Base-by-base conservation (phyloP, 371 early-diverging fungal genomes). In the Mucor velutinosus region DNA sequence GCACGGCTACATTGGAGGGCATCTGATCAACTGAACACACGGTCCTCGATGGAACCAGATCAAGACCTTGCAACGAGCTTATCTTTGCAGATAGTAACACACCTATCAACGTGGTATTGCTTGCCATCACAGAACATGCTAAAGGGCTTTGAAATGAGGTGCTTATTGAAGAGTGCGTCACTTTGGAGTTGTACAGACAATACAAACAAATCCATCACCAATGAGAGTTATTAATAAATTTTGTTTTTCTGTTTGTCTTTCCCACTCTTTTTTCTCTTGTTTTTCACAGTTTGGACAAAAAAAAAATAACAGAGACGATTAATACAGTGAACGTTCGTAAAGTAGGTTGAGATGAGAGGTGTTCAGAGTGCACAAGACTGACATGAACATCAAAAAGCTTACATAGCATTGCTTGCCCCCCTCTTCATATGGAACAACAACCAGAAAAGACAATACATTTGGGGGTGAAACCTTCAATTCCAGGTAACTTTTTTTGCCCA, bases 401-500 rank as follows among this genome's bases (percentile, higher is more conserved):
- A 21, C 21, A 23, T 12, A 51, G 21, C 51, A 11, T 51, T 25
- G 11, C 51, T 23, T 25, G 12, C 37, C 51, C 51, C 51, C 51
- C 51, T 4, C 51, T 51, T 25, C 19, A 19, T 23, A 64, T 55
- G 64, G 64, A 64, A 62, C 49, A 62, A 47, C 47, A 51, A 23
- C 47, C 63, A 33, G 63, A 49, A 35, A 51, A 62, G 37, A 35
- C 55, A 56, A 64, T 39, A 64, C 64, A 55, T n/a, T 56, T 64
- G 30, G 57, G 37, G 55, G 57, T 56, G 37, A 62, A 55, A 55
- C 39, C 37, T 49, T 66, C 43, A 29, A 23, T 21, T 51, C 59
- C 32, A 66, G 39, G 55, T 30, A 57, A 56, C 30, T 56, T 30
- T 11, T 1, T 25, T 8, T 11, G 23, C 4, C 25, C 23, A 19